Conservation (phyloP, 148 eudicot species). For the Camellia lanceoleosa region DNA sequence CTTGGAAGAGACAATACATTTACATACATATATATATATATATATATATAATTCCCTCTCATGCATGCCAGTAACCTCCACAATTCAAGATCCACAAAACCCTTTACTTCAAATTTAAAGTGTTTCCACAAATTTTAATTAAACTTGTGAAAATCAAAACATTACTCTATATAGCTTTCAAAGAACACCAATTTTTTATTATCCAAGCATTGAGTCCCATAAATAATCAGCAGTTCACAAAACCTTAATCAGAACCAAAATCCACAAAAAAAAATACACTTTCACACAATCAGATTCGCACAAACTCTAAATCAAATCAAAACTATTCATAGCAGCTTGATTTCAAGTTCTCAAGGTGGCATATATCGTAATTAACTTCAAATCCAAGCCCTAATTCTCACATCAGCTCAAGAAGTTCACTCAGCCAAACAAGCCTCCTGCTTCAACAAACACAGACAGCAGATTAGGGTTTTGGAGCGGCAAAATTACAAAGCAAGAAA, state of each 20-base stretch:
- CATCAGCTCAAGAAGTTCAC: background rate
- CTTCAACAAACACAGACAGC: background rate
- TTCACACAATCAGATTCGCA: background rate
- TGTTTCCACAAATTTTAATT: background rate
- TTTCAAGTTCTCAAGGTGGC: background rate
- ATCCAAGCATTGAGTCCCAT: background rate
- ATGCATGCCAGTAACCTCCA: background rate
- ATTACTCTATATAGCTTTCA: background rate
- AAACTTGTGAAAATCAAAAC: background rate
- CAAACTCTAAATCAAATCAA: background rate
- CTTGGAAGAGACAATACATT: background rate
- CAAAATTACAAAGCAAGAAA: conserved; percentile 6
- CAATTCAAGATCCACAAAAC: conserved; percentile 7
- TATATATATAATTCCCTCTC: background rate
- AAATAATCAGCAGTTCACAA: background rate
- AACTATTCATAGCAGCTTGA: background rate
- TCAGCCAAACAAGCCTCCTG: background rate
- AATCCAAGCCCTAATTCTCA: conserved; percentile 6
- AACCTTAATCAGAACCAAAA: background rate
- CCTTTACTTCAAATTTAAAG: background rate
- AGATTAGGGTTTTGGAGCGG: background rate
- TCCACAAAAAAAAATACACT: background rate
- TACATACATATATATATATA: background rate
- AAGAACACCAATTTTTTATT: background rate
- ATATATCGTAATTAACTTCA: background rate